A percentile compares a stretch with the other conserved stretches of the same genome.
Evolutionary conservation across 2,329 filamentous ascomycete species (phyloP).

Genomic region (Cladophialophora chaetospira): DNA sequence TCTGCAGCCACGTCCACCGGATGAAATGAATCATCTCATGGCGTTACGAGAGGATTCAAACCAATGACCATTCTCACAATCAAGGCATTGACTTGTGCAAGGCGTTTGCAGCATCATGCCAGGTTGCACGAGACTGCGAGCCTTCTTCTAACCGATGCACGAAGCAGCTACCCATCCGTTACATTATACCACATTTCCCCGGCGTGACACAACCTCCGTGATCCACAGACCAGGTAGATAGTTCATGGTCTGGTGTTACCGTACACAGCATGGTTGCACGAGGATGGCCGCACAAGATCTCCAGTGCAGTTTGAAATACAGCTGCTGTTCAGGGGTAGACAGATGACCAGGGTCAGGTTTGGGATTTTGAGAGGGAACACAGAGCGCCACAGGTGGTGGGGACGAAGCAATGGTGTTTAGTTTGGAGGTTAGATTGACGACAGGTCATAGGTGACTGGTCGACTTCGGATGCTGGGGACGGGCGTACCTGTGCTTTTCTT

Average conservation of each 20-base stretch:
- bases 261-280: not conserved
- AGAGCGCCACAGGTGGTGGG: not conserved
- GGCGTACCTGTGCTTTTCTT: no score
- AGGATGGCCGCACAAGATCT: not conserved
- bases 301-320: not conserved
- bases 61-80: no score
- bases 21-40: no score
- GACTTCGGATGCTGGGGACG: not conserved
- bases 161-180: no score
- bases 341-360: not conserved
- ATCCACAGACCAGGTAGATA: no score
- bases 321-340: not conserved
- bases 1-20: no score
- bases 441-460: not conserved
- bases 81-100: no score
- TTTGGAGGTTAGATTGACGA: constrained; percentile 2
- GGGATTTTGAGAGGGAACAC: not conserved
- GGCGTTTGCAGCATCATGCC: no score
- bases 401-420: not conserved
- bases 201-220: not conserved
- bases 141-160: no score
- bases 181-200: not conserved
- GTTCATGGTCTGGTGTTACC: not conserved
- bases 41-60: no score
- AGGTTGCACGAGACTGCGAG: no score